These are phyloP conservation scores for Nephromyces sp. DNA, from an alignment of 169 alveolate genomes.

Conservation along the genomic window DNA sequence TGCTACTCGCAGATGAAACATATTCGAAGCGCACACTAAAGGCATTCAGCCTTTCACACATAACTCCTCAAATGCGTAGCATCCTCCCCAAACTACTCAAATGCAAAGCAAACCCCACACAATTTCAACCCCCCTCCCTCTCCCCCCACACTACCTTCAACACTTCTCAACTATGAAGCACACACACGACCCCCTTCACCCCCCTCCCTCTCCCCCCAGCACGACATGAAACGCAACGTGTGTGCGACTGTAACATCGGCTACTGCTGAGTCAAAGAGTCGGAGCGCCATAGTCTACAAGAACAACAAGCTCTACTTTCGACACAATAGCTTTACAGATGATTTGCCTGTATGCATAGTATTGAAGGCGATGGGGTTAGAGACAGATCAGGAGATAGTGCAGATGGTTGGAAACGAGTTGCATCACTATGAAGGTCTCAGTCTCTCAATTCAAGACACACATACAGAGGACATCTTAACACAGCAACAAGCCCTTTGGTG, in stretches of 20 bases:
- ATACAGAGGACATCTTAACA: constrained; percentile 53
- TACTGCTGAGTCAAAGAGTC: constrained; percentile 91
- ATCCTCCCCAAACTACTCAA: not conserved
- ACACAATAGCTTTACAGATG: constrained; percentile 88
- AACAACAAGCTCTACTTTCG: constrained; percentile 82
- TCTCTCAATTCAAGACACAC: constrained; percentile 27
- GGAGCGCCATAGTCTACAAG: constrained; percentile 88
- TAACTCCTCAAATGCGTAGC: not conserved
- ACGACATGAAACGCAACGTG: constrained; percentile 79
- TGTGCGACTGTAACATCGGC: constrained; percentile 93
- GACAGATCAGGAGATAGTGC: constrained; percentile 94
- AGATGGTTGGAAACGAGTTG: constrained; percentile 73
- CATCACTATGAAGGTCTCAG: constrained; percentile 8
- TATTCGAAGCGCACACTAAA: too few species aligned
- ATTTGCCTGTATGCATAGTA: constrained; percentile 88
- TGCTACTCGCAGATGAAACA: too few species aligned
- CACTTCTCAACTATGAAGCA: too few species aligned
- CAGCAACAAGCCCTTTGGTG: constrained; percentile 76
- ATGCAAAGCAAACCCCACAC: too few species aligned
- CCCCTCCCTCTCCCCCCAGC: constrained; percentile 17
- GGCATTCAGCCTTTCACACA: too few species aligned
- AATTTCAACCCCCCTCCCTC: too few species aligned
- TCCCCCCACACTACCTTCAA: too few species aligned
- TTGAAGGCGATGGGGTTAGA: constrained; percentile 96
- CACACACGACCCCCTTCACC: not conserved